Conservation (phyloP, 208 protist species). For the Crithidia bombi region DNA sequence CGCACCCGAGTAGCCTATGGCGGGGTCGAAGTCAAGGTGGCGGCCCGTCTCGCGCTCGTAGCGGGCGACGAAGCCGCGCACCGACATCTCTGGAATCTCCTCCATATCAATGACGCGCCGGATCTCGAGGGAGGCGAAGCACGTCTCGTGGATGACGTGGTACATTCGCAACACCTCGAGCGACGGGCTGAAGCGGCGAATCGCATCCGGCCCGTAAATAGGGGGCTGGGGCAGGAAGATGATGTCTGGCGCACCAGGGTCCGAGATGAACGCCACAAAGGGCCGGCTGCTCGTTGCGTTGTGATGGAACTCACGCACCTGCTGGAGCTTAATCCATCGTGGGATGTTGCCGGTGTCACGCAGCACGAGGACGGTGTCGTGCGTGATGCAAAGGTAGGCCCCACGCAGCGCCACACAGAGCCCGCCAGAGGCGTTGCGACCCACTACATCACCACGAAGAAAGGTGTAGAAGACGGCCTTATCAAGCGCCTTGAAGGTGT, state of each 20-base stretch:
- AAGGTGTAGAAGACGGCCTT: constrained; percentile 69
- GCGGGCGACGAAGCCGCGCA: constrained; percentile 35
- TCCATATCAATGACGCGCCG: constrained; percentile 51
- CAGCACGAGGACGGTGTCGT: constrained; percentile 66
- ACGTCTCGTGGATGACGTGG: constrained; percentile 55
- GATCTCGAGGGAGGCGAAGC: constrained; percentile 55
- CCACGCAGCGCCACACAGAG: constrained; percentile 40
- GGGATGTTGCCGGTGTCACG: constrained; percentile 64
- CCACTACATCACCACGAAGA: constrained; percentile 58
- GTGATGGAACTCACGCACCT: constrained; percentile 61
- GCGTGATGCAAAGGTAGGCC: constrained; percentile 69
- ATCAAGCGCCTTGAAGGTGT: constrained; percentile 70
- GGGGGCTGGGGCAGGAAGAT: constrained; percentile 69
- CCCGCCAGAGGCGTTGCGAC: constrained; percentile 40
- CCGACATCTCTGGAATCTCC: constrained; percentile 32
- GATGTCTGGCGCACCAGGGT: constrained; percentile 56
- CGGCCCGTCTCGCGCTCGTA: constrained; percentile 36
- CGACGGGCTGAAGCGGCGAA: constrained; percentile 45
- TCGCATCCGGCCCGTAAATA: constrained; percentile 43
- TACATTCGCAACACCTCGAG: constrained; percentile 39
- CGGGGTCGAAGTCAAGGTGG: constrained; percentile 44
- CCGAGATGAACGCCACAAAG: constrained; percentile 62
- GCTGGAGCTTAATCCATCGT: constrained; percentile 56
- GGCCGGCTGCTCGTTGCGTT: constrained; percentile 47
- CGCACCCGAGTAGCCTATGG: constrained; percentile 33